Conservation (phyloP, 768 basidiomycete species). For the Boletus tylopilopsis region DNA sequence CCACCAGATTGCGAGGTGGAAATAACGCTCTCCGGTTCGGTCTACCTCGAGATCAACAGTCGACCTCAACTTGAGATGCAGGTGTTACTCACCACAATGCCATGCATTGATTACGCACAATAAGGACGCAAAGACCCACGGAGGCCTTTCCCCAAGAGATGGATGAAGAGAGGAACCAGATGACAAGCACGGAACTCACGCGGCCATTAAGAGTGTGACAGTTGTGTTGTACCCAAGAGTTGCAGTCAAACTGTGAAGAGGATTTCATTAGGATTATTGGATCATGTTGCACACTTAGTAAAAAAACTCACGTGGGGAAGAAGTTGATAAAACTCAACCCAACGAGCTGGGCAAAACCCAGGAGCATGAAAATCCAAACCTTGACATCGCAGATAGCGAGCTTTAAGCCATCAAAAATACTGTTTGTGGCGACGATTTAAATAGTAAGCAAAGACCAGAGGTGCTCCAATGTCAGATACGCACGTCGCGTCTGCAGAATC, state of each 20-base stretch:
- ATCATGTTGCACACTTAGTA: background rate
- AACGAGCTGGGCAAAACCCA: constrained; percentile 47
- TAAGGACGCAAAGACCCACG: constrained; percentile 55
- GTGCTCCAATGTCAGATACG: background rate
- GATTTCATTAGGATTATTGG: background rate
- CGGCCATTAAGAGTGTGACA: constrained; percentile 53
- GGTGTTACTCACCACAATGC: constrained; percentile 39
- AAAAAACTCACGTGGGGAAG: constrained; percentile 42
- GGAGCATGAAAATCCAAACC: constrained; percentile 50
- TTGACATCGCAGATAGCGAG: constrained; percentile 56
- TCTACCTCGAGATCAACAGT: constrained; percentile 32
- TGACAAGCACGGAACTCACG: constrained; percentile 35
- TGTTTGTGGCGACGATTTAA: constrained; percentile 19
- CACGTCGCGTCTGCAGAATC: constrained; percentile 31
- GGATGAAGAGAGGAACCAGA: background rate
- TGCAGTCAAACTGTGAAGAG: constrained; percentile 39
- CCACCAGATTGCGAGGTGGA: constrained; percentile 54
- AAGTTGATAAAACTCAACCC: constrained; percentile 61
- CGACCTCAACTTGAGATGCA: background rate
- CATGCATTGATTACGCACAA: constrained; percentile 49
- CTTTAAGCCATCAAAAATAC: constrained; percentile 48
- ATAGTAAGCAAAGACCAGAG: background rate
- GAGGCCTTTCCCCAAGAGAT: constrained; percentile 40
- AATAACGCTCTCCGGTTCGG: constrained; percentile 60
- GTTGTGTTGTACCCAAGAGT: constrained; percentile 62